Base-by-base conservation (phyloP, 2,329 filamentous ascomycete species). In the Phyllosticta citriasiana region DNA sequence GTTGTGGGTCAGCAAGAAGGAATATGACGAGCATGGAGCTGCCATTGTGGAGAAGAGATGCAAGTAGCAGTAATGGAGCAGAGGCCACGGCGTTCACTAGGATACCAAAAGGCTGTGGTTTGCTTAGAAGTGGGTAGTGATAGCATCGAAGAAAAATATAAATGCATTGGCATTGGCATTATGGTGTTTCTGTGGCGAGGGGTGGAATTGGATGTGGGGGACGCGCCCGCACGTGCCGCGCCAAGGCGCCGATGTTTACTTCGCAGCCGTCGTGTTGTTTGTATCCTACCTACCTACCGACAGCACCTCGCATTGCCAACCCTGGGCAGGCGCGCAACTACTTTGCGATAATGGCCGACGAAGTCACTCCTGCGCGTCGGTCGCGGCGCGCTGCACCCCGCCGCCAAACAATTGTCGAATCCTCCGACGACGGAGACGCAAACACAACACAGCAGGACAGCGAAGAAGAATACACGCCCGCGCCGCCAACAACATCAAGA, bases 1-100 rank as follows among this genome's bases (percentile, higher is more conserved):
- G 79, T 93, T 99, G 88, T 99, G 94, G 94, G 95, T 99, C 68
- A 93, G 88, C 25, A 90, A 86, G 75, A 96, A 96, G 80, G 94
- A 99, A 79, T 97, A 97, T 69, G 91, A 97, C 65, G 95, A 99
- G 80, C 92, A 96, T 73, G 94, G 94, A 1, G 80, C 86, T 5
- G 85, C 85, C 65, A 92, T 97, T 68, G 89, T 97, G 53, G 93
- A 97, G 81, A 97, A 96, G 84, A 82, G 93, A 69, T 97, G 93
- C 82, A 96, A 96, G 79, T 97, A 67, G 63, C 24, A 24, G 19
- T 60, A 55, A 60, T 6, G 51, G 9, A 35, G 2, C n/a, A 25
- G 10, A 16, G 30, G 52, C n/a, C 26, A 58, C 26, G 27, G 57
- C 27, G 30, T 35, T 30, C 12, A n/a, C 4, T 16, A 25, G 40